Conservation (phyloP, 495 filamentous ascomycete genomes). For the Talaromyces stipitatus region DNA sequence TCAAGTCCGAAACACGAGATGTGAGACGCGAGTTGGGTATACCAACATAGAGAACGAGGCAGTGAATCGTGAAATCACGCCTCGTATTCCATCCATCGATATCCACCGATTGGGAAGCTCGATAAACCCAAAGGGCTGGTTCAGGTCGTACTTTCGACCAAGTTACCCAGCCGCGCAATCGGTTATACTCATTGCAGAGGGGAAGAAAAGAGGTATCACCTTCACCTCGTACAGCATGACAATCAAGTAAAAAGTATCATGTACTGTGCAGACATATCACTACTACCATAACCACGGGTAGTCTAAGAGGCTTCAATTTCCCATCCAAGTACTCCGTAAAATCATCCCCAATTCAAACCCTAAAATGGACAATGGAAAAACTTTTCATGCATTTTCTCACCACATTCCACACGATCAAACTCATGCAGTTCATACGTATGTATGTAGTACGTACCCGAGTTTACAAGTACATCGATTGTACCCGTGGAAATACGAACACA, state of each 20-base stretch:
- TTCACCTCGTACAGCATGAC: neutral
- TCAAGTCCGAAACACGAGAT: too few species aligned
- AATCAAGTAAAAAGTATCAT: neutral
- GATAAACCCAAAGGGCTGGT: neutral
- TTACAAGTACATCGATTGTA: neutral
- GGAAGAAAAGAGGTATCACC: neutral
- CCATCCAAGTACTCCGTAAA: neutral
- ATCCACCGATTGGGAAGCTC: neutral
- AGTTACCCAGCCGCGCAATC: too few species aligned
- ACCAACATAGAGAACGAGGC: neutral
- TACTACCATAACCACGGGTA: neutral
- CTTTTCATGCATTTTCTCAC: neutral
- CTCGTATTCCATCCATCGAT: neutral
- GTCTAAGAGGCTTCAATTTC: neutral
- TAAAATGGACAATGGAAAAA: neutral
- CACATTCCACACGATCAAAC: neutral
- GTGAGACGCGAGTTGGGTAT: neutral
- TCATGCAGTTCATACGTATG: neutral
- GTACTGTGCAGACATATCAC: neutral
- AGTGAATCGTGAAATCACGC: neutral
- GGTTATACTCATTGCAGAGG: too few species aligned
- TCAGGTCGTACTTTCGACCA: neutral
- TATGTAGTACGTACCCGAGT: neutral
- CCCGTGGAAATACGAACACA: neutral
- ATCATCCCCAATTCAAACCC: neutral